A percentile compares a stretch with the other conserved stretches of the same genome.
phyloP scores from a whole-genome alignment of 1,139 yeast species.

The Candida frijolesensis region DNA sequence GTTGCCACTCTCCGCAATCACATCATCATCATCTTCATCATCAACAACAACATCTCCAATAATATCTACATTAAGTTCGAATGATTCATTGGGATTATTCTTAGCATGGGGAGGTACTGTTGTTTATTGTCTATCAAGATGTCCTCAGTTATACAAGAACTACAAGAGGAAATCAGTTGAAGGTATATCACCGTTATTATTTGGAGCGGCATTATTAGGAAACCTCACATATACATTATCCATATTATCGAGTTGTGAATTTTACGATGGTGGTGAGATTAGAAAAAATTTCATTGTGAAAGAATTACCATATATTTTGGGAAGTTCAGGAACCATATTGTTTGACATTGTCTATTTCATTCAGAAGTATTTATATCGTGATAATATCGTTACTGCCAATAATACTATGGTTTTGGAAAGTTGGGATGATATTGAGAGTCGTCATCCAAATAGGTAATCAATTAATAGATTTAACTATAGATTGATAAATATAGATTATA shows the following conservation, averaged over 20 bases:
- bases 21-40: too few species aligned
- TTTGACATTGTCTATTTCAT: constrained; percentile 77
- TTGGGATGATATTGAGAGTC: constrained; percentile 22
- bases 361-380: constrained; percentile 52
- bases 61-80: background rate
- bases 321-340: constrained; percentile 82
- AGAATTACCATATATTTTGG: constrained; percentile 82
- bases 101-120: constrained; percentile 83
- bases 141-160: constrained; percentile 85
- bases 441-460: background rate
- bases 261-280: constrained; percentile 24
- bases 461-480: background rate
- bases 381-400: constrained; percentile 21
- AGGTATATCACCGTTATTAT: constrained; percentile 79
- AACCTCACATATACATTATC: constrained; percentile 81
- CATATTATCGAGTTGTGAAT: constrained; percentile 56
- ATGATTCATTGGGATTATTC: constrained; percentile 45
- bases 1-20: constrained; percentile 17
- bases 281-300: constrained; percentile 55
- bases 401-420: constrained; percentile 29
- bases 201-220: constrained; percentile 77
- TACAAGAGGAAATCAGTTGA: constrained; percentile 75
- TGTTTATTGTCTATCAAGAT: constrained; percentile 74
- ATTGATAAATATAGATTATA: background rate
- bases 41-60: constrained; percentile 2